Conservation (phyloP, 371 early-diverging fungal genomes). For the Mucor ambiguus region DNA sequence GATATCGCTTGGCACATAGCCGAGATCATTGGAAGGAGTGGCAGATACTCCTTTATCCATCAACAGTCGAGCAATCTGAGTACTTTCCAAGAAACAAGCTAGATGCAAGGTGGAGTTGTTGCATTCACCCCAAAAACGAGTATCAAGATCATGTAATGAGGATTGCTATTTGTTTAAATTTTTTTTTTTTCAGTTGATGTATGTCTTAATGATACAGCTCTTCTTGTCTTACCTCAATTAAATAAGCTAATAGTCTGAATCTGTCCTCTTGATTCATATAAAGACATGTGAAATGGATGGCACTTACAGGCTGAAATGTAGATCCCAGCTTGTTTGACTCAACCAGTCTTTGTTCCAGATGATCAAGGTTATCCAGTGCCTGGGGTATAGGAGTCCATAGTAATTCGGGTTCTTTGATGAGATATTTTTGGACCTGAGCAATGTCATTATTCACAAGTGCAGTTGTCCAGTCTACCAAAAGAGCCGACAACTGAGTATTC, state of each 20-base stretch:
- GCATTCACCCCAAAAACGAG: constrained; percentile 34
- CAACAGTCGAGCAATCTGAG: constrained; percentile 8
- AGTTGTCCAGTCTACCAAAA: constrained; percentile 39
- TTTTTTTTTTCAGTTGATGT: neutral
- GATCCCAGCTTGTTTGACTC: constrained; percentile 23
- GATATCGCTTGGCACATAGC: constrained; percentile 25
- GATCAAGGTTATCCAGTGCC: constrained; percentile 18
- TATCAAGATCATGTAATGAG: constrained; percentile 32
- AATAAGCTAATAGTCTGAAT: constrained; percentile 21
- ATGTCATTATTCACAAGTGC: constrained; percentile 33
- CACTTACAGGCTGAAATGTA: constrained; percentile 29
- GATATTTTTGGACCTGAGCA: constrained; percentile 18
- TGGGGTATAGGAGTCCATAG: constrained; percentile 37
- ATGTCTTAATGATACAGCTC: neutral
- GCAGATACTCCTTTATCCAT: constrained; percentile 25
- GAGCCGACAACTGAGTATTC: constrained; percentile 7
- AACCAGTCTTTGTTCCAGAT: constrained; percentile 18
- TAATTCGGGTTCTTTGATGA: constrained; percentile 31
- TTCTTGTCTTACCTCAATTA: constrained; percentile 30
- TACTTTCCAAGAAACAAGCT: constrained; percentile 22
- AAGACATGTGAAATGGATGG: constrained; percentile 25
- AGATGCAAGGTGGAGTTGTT: constrained; percentile 34
- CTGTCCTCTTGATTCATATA: constrained; percentile 7
- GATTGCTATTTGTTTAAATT: constrained; percentile 30
- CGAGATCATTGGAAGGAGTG: constrained; percentile 25